These are phyloP conservation scores for Acanthamoeba healyi DNA, from an alignment of 208 protist species.

Conservation along the genomic window DNA sequence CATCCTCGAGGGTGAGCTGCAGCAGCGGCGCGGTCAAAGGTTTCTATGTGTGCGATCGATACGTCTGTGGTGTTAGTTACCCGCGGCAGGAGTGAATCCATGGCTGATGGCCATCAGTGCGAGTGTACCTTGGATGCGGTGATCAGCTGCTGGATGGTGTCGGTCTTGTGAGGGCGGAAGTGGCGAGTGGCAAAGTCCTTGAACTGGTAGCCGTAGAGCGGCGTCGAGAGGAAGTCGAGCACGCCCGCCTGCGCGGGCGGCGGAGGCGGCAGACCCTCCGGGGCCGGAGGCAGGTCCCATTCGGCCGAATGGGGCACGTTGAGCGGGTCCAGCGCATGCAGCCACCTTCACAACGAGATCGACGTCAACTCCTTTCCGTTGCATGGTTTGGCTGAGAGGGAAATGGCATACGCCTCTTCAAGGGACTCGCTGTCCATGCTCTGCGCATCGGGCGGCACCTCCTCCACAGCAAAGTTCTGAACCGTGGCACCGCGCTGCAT, in stretches of 20 bases:
- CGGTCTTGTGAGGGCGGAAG: constrained; percentile 66
- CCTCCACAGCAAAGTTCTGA: constrained; percentile 55
- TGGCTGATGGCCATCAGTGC: neutral
- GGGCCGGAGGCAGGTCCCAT: constrained; percentile 46
- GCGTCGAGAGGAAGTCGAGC: constrained; percentile 41
- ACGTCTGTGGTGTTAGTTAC: neutral
- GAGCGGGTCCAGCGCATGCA: constrained; percentile 34
- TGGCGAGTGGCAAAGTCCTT: constrained; percentile 61
- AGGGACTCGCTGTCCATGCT: constrained; percentile 20
- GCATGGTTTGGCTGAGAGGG: neutral
- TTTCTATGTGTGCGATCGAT: neutral
- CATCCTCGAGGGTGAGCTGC: constrained; percentile 35
- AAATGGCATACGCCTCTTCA: neutral
- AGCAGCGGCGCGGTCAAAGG: constrained; percentile 39
- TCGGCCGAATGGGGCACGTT: constrained; percentile 17
- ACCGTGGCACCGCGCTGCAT: constrained; percentile 6
- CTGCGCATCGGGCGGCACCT: constrained; percentile 22
- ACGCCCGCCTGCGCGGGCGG: constrained; percentile 14
- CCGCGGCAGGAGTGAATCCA: neutral
- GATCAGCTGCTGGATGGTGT: constrained; percentile 70
- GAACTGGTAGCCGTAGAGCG: constrained; percentile 67
- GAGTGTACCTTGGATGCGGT: neutral
- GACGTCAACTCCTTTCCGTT: too few relatives aligned
- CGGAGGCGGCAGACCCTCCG: constrained; percentile 27
- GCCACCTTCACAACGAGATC: constrained; percentile 22